Evolutionary conservation across 495 filamentous ascomycete species (phyloP).

Genomic region (Pseudotulostoma volvatum): DNA sequence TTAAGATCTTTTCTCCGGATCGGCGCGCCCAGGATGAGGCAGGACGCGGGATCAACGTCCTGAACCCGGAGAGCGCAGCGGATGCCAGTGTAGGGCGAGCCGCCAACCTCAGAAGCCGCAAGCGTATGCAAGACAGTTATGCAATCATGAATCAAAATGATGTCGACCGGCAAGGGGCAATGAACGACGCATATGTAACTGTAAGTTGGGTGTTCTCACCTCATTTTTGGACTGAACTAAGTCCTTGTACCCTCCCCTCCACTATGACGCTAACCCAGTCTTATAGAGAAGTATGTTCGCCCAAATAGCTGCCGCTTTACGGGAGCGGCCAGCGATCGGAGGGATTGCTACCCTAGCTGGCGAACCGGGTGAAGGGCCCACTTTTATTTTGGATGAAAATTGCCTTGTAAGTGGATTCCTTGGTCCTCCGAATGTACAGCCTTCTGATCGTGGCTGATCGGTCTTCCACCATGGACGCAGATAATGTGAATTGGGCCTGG

Average conservation of each 20-base stretch:
- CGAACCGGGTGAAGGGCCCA: conserved; percentile 5
- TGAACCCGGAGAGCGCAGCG: conserved; percentile 24
- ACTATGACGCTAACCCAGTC: too few relatives aligned
- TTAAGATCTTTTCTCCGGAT: conserved; percentile 62
- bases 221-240: conserved; percentile 10
- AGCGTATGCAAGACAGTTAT: conserved; percentile 44
- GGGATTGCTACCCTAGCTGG: conserved; percentile 4
- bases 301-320: conserved; percentile 32
- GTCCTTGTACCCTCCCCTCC: too few relatives aligned
- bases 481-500: conserved; percentile 8
- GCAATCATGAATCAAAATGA: conserved; percentile 52
- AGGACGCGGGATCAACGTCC: conserved; percentile 37
- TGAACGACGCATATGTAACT: conserved; percentile 46
- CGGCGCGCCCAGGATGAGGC: conserved; percentile 40
- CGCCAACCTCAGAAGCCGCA: conserved; percentile 36
- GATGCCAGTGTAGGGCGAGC: conserved; percentile 14
- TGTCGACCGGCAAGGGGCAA: conserved; percentile 40
- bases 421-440: background rate
- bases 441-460: background rate
- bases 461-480: background rate
- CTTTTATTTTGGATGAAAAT: conserved; percentile 18
- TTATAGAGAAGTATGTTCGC: conserved; percentile 43
- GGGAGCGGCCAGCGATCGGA: conserved; percentile 17
- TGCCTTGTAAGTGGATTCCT: conserved; percentile 9
- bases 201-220: conserved; percentile 28